Conservation (phyloP, 2,329 filamentous ascomycete species). For the Mollisiaceae sp. region DNA sequence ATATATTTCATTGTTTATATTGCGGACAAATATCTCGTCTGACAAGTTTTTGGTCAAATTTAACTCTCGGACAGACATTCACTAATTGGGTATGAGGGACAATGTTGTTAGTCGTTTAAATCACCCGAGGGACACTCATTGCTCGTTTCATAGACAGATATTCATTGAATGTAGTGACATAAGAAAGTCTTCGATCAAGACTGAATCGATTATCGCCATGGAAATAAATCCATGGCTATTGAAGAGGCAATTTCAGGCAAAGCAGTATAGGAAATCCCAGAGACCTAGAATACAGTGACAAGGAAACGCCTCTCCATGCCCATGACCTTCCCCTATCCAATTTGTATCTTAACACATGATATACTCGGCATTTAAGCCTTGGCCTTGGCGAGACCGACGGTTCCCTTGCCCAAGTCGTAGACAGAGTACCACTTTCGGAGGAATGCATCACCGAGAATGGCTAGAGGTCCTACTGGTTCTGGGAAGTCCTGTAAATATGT, state of each 20-base stretch:
- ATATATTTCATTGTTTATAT: background rate
- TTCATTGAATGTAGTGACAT: slow-evolving; percentile 17
- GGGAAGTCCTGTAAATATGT: slow-evolving; percentile 76
- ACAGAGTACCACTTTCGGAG: slow-evolving; percentile 91
- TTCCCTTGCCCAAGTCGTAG: slow-evolving; percentile 89
- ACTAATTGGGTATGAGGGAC: too few species aligned
- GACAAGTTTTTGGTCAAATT: too few species aligned
- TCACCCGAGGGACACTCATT: background rate
- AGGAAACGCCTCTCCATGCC: slow-evolving; percentile 23
- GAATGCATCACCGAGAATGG: slow-evolving; percentile 90
- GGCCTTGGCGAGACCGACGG: slow-evolving; percentile 86
- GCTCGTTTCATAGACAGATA: slow-evolving; percentile 1
- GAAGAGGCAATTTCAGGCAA: slow-evolving; percentile 8
- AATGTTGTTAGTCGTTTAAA: background rate
- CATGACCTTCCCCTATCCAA: slow-evolving; percentile 26
- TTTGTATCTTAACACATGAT: slow-evolving; percentile 9
- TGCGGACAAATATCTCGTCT: too few species aligned
- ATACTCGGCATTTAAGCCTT: slow-evolving; percentile 49
- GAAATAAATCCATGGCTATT: slow-evolving; percentile 13
- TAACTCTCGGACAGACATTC: too few species aligned
- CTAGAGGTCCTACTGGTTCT: slow-evolving; percentile 85
- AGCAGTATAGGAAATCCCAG: slow-evolving; percentile 15
- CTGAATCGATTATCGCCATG: slow-evolving; percentile 23
- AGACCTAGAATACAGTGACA: slow-evolving; percentile 36
- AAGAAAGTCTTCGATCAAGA: slow-evolving; percentile 20